Base-by-base conservation (phyloP, 1,284 basidiomycete genomes). In the Pascua guehoae region DNA sequence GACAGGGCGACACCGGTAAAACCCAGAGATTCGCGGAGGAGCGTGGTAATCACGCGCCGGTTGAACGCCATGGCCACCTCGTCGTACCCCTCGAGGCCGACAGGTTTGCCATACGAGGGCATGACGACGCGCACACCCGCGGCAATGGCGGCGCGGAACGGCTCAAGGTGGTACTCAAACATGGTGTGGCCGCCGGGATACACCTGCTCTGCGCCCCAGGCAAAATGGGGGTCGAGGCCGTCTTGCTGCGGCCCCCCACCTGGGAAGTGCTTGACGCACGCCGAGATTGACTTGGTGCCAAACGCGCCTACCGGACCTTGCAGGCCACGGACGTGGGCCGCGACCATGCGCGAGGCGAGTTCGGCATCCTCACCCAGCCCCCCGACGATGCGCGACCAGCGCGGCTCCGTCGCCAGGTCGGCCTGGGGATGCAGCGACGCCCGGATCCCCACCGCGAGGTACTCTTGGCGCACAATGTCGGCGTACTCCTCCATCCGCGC, bases 221-320 rank as follows among this genome's bases (percentile, higher is more conserved):
- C 24, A 15, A 63, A 54, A 46, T 63, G 61, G 12, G 41, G 41
- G 43, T 63, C 61, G 48, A 47, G 32, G 11, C 61, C 61, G 40
- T 56, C 47, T 1, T 41, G 16, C 40, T 41, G 45, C 2, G 58
- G 56, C 1, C 58, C 61, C 9, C 61, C 61, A 12, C 61, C 61
- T 8, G 61, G 58, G 51, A 63, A 63, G 45, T 63, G 61, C 54
- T 63, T 63, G 47, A 60, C 61, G 24, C 58, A 60, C 9, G 40
- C 58, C 9, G 57, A 40, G 37, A 63, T 55, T 8, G 54, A 54
- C 8, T n/a, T 18, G 14, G 49, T 38, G 9, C 57, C 53, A 7
- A n/a, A 10, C 3, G 18, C 40, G n/a, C 11, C 36, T 32, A 32
- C 24, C 4, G 24, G 24, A 1, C 49, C 49, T 39, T 61, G 60